Evolutionary conservation across 441 rosid genomes (phyloP), one percentile per base, ranked within the genome.

Genomic region (Corymbia calophylla): DNA sequence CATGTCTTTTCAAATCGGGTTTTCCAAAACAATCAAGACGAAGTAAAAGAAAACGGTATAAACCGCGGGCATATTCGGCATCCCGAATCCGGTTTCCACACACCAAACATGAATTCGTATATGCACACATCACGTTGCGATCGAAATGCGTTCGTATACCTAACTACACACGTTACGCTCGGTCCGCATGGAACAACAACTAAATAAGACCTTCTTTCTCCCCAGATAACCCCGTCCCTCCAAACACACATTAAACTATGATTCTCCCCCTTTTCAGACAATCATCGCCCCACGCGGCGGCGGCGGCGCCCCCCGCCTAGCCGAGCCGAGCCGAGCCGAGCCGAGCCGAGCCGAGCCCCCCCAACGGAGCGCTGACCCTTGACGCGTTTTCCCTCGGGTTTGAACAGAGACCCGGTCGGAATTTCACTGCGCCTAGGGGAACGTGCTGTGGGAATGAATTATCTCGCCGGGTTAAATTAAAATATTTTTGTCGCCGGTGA

Each of bases 301-400:
- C 44, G 44, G 62, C 62, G 62, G 84, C n/a, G 51, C 84, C 4
- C 2, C 49, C 84, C 21, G n/a, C 4, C 84, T 15, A 39, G 84
- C 39, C 9, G 84, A 47, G 14, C 81, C 44, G 48, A 21, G 84
- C 39, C 9, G 84, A 47, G 14, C 48, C 44, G n/a, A n/a, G n/a
- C n/a, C n/a, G n/a, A n/a, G n/a, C n/a, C n/a, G n/a, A n/a, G 3
- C 4, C 39, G 3, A 4, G 3, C 39, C 4, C 39, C 39, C 39
- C 39, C 62, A 14, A 14, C 25, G 9, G n/a, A 29, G 2, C 3
- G 53, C 44, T 44, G 84, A 77, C 84, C n/a, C n/a, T 44, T 7
- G 84, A 44, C 51, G 27, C 14, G 18, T 25, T 23, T 31, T 44
- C 51, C 4, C n/a, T 9, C 8, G 5, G 53, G 84, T 44, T 44